Conservation (phyloP, 23 red algal species). For the Gracilaria domingensis region DNA sequence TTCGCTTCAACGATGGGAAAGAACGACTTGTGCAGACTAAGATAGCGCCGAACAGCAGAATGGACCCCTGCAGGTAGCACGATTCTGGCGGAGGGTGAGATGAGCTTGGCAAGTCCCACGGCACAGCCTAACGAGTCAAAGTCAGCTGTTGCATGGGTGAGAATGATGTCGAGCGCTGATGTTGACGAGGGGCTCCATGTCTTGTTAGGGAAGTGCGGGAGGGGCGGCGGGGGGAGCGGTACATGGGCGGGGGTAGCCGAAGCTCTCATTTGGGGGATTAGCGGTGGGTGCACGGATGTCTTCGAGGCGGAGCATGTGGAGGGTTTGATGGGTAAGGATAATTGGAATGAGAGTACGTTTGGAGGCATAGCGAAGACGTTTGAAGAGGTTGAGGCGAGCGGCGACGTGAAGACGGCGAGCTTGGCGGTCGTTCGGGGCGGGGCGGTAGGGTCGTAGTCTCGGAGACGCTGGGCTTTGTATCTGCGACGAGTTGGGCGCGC, state of each 20-base stretch:
- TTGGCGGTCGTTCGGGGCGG: background rate
- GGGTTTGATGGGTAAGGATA: slow-evolving; percentile 8
- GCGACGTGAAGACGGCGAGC: background rate
- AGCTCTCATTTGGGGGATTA: slow-evolving; percentile 26
- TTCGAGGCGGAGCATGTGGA: background rate
- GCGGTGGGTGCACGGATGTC: background rate
- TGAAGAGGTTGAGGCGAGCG: background rate
- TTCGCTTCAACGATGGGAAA: slow-evolving; percentile 65
- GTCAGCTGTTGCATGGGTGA: slow-evolving; percentile 64
- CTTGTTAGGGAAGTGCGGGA: background rate
- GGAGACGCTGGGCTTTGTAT: background rate
- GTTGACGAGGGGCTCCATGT: slow-evolving; percentile 10
- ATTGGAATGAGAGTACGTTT: slow-evolving; percentile 21
- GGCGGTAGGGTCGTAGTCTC: background rate
- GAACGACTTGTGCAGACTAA: slow-evolving; percentile 43
- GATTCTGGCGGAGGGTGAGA: background rate
- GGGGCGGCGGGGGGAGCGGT: background rate
- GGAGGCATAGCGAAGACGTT: slow-evolving; percentile 7
- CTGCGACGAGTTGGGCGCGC: background rate
- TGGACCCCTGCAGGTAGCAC: slow-evolving; percentile 55
- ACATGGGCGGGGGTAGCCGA: background rate
- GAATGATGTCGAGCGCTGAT: slow-evolving; percentile 41
- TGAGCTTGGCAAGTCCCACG: slow-evolving; percentile 61
- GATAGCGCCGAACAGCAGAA: slow-evolving; percentile 47
- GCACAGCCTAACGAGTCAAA: slow-evolving; percentile 72